These are phyloP conservation scores for Amanita pallidorosea DNA, from an alignment of 768 basidiomycete species.

Conservation along the genomic window DNA sequence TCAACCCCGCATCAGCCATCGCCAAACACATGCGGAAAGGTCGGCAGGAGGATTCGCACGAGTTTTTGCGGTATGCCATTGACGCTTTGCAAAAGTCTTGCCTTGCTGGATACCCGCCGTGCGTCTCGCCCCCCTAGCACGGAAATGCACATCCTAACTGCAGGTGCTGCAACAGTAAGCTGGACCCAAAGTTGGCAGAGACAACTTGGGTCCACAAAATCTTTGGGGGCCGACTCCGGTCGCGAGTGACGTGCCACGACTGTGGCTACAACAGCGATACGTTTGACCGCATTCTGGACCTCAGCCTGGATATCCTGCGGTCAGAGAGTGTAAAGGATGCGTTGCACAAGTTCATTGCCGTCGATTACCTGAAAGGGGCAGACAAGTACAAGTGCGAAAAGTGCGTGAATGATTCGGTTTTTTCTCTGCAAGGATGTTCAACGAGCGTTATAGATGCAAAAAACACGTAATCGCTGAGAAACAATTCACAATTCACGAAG, in stretches of 20 bases:
- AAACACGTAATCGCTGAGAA: slow-evolving; percentile 86
- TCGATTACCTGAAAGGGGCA: slow-evolving; percentile 76
- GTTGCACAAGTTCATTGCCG: slow-evolving; percentile 66
- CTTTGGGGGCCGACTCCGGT: slow-evolving; percentile 88
- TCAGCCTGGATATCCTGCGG: slow-evolving; percentile 81
- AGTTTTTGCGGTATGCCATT: slow-evolving; percentile 90
- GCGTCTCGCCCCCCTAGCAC: slow-evolving; percentile 16
- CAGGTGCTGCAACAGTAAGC: slow-evolving; percentile 35
- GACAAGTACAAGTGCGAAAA: slow-evolving; percentile 99
- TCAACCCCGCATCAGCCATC: slow-evolving; percentile 43
- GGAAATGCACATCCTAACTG: not conserved
- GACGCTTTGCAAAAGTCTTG: slow-evolving; percentile 86
- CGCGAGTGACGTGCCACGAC: slow-evolving; percentile 75
- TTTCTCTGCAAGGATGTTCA: not conserved
- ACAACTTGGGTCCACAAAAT: slow-evolving; percentile 92
- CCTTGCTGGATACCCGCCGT: slow-evolving; percentile 64
- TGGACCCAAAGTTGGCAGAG: slow-evolving; percentile 61
- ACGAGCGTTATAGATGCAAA: slow-evolving; percentile 61
- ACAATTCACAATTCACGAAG: slow-evolving; percentile 78
- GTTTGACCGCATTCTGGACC: slow-evolving; percentile 88
- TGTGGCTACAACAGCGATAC: slow-evolving; percentile 91
- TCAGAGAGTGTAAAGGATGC: slow-evolving; percentile 56
- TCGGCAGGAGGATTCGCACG: slow-evolving; percentile 97
- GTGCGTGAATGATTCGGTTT: slow-evolving; percentile 33
- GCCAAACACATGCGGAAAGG: slow-evolving; percentile 86